These are phyloP conservation scores for Thraustochytrium sp. DNA, from an alignment of 352 stramenopile genomes.

Conservation along the genomic window DNA sequence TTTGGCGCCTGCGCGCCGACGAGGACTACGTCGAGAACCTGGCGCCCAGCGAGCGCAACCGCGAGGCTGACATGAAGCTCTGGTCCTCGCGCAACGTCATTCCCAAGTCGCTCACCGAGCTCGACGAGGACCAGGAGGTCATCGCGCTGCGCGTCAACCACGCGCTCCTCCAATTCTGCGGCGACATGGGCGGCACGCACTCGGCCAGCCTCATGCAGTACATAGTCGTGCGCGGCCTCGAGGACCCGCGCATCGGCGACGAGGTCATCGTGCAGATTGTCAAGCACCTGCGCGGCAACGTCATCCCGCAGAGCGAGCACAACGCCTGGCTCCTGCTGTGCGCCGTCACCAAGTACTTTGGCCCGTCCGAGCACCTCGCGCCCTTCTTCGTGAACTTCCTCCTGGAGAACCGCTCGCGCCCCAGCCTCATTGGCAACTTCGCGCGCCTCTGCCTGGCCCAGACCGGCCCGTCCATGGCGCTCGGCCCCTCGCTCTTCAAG, in stretches of 20 bases:
- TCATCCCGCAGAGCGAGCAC: background rate
- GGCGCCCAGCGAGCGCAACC: constrained; percentile 53
- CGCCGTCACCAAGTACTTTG: constrained; percentile 37
- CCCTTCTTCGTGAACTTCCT: constrained; percentile 34
- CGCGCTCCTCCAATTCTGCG: constrained; percentile 26
- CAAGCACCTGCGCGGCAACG: constrained; percentile 41
- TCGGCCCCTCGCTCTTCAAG: constrained; percentile 14
- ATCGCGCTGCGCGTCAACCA: constrained; percentile 39
- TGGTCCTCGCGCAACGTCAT: background rate
- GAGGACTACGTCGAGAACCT: constrained; percentile 49
- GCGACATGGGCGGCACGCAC: constrained; percentile 15
- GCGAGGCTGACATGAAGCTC: constrained; percentile 49
- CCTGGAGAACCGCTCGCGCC: background rate
- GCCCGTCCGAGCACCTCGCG: background rate
- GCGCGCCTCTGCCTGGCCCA: constrained; percentile 34
- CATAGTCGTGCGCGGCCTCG: constrained; percentile 28
- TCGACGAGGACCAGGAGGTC: constrained; percentile 41
- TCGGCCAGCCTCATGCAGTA: background rate
- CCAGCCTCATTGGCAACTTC: constrained; percentile 42
- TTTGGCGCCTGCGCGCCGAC: constrained; percentile 10
- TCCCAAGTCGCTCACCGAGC: constrained; percentile 30
- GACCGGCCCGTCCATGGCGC: background rate
- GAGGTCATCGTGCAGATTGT: constrained; percentile 33
- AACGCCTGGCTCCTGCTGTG: constrained; percentile 37
- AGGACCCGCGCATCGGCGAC: background rate